Base-by-base conservation (phyloP, 1,284 basidiomycete species). In the Taiwanofungus camphoratus region DNA sequence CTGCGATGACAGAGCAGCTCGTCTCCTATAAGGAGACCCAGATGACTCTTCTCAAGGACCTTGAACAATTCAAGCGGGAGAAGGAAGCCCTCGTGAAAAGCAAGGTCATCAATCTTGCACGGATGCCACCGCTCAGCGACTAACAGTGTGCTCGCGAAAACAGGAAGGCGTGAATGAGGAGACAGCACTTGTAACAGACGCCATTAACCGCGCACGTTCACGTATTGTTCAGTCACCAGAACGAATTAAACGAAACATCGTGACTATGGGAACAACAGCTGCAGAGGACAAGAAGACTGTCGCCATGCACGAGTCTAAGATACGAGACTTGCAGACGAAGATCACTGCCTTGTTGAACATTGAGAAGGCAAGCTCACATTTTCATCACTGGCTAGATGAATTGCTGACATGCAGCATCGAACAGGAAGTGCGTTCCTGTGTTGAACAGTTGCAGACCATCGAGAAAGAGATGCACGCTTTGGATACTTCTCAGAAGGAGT, bases 181-280 rank as follows among this genome's bases (percentile, higher is more conserved):
- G 37, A 69, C 78, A 6, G 64, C 73, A n/a, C 68, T 71, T 33
- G 65, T 78, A 20, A 66, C 73, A 33, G 82, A 87, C 41, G 66
- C 70, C 32, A 79, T 85, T 44, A 63, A 68, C 7, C 73, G 80
- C 34, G 79, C 80, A 0, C 74, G 79, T 37, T 68, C 77, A 9
- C 79, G 89, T 22, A 83, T 94, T 45, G 89, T 94, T 1, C 87
- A 89, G 54, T 91, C 88, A 0, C 90, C 90, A 0, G 90, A 94
- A 35, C 76, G 91, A 27, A 84, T 92, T 54, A 84, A 82, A 59
- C 78, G 82, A 42, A 83, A 79, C 34, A 92, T 94, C 48, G 64
- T 72, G 12, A 73, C 77, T 20, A 90, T 92, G 85, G 72, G 74
- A 3, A 57, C 65, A 7, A 77, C 74, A 0, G 77, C 75, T 0